These are phyloP conservation scores for Mucor irregularis DNA, from an alignment of 371 early-diverging fungal species.

Conservation along the genomic window DNA sequence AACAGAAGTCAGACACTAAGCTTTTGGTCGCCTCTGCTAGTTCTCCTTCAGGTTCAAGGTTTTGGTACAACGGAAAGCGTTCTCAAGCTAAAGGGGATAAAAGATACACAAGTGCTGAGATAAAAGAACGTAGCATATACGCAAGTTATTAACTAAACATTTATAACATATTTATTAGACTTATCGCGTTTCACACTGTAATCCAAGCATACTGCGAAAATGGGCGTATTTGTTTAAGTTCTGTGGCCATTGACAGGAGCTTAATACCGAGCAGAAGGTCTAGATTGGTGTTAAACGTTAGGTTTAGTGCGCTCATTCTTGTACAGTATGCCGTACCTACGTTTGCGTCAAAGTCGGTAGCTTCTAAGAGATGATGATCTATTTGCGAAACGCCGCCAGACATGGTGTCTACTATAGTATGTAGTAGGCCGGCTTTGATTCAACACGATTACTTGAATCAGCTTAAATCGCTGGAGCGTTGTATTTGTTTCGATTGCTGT, in stretches of 20 bases:
- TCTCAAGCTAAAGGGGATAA: too few relatives aligned
- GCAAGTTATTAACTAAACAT: too few relatives aligned
- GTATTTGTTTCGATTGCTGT: slow-evolving; percentile 13
- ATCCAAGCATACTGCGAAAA: slow-evolving; percentile 9
- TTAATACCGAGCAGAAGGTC: slow-evolving; percentile 18
- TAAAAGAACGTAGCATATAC: too few relatives aligned
- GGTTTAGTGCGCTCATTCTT: slow-evolving; percentile 15
- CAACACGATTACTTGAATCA: slow-evolving; percentile 5
- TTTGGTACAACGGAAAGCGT: too few relatives aligned
- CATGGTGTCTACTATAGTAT: slow-evolving; percentile 14
- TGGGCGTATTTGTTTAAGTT: slow-evolving; percentile 17
- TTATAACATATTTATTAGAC: too few relatives aligned
- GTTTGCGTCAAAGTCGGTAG: slow-evolving; percentile 18
- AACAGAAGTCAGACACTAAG: slow-evolving; percentile 1
- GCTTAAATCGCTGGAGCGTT: slow-evolving; percentile 4
- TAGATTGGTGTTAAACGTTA: slow-evolving; percentile 14
- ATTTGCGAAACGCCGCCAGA: slow-evolving; percentile 18
- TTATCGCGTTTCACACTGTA: not conserved
- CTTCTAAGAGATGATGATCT: slow-evolving; percentile 17
- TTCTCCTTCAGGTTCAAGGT: slow-evolving; percentile 18
- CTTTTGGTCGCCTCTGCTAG: slow-evolving; percentile 6
- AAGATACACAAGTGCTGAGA: too few relatives aligned
- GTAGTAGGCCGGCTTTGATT: slow-evolving; percentile 18
- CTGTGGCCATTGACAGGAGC: slow-evolving; percentile 15
- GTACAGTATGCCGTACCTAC: slow-evolving; percentile 13